These are phyloP conservation scores for Cyclotella kingstonii DNA, from an alignment of 108 stramenopile species.

Conservation along the genomic window DNA sequence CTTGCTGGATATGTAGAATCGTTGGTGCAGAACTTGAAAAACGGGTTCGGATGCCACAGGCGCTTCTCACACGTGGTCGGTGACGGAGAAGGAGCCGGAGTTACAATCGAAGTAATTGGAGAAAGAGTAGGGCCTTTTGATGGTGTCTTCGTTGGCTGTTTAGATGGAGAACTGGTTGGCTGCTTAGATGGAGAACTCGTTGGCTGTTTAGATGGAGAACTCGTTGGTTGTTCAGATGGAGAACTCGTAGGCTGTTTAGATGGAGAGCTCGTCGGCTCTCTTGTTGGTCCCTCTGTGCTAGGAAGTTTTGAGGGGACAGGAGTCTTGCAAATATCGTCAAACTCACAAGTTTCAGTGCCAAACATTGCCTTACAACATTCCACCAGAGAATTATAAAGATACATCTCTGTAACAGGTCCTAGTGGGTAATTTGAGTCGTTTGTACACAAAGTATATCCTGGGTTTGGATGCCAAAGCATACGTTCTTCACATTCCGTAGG, in stretches of 20 bases:
- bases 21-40: slow-evolving; percentile 1
- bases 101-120: neutral
- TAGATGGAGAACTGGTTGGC: too few relatives aligned
- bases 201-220: too few relatives aligned
- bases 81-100: neutral
- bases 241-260: too few relatives aligned
- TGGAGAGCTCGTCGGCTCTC: too few relatives aligned
- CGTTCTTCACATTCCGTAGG: slow-evolving; percentile 5
- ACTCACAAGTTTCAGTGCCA: slow-evolving; percentile 4
- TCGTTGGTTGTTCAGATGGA: too few relatives aligned
- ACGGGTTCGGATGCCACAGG: neutral
- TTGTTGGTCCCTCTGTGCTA: too few relatives aligned
- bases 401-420: too few relatives aligned
- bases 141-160: neutral
- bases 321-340: slow-evolving; percentile 3
- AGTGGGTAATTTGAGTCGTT: slow-evolving; percentile 7
- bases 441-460: slow-evolving; percentile 3
- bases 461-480: slow-evolving; percentile 1
- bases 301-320: too few relatives aligned
- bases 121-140: neutral
- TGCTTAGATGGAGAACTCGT: too few relatives aligned
- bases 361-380: slow-evolving; percentile 1
- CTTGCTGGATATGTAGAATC: neutral
- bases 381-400: neutral
- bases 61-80: neutral